Evolutionary conservation across 129 eudicot species (phyloP).

Genomic region (Chrysanthemum lavandulifolium): DNA sequence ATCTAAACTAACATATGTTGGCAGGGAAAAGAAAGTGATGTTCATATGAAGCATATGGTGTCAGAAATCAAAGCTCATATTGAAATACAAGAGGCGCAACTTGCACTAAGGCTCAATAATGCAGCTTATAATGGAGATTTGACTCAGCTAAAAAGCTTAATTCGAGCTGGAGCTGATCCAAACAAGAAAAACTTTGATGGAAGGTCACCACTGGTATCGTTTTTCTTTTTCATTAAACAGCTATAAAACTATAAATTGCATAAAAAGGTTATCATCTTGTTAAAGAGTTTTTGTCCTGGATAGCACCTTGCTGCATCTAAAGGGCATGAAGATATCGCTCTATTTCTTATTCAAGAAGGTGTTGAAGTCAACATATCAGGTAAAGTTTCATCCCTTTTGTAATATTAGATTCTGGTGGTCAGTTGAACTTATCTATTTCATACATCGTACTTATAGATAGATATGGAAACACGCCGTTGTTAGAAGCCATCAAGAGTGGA

Average conservation of each 20-base stretch:
- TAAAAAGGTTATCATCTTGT: too few species aligned
- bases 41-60: conserved; percentile 67
- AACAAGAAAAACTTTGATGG: too few species aligned
- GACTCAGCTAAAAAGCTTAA: too few species aligned
- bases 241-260: too few species aligned
- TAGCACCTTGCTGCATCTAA: too few species aligned
- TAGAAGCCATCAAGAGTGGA: conserved; percentile 64
- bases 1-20: conserved; percentile 17
- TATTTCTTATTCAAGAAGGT: not conserved
- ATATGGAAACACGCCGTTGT: conserved; percentile 24
- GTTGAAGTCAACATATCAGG: conserved; percentile 47
- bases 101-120: not conserved
- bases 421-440: not conserved
- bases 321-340: too few species aligned
- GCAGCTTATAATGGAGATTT: too few species aligned
- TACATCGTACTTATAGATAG: conserved; percentile 50
- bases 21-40: conserved; percentile 66
- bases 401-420: not conserved
- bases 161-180: too few species aligned
- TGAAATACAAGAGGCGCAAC: conserved; percentile 83
- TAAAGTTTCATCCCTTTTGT: not conserved
- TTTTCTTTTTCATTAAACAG: not conserved
- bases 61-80: conserved; percentile 73
- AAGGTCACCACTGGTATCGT: not conserved
- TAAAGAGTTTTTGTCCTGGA: too few species aligned